A percentile compares a stretch with the other conserved stretches of the same genome.
phyloP scores from a whole-genome alignment of 169 alveolate genomes.

The Plasmodium fragile region DNA sequence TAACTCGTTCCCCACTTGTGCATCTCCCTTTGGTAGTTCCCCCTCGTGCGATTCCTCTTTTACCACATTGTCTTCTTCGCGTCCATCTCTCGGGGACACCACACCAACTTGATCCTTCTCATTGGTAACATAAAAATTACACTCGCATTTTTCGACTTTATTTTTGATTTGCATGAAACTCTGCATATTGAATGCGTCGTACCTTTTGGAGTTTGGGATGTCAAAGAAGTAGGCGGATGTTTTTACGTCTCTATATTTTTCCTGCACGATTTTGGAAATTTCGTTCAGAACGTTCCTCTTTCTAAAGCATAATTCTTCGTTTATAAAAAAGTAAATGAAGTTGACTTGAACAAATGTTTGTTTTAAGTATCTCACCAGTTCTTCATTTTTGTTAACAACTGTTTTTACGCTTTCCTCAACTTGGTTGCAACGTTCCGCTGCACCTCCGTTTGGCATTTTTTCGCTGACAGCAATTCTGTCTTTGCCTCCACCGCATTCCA shows the following conservation, averaged over 20 bases:
- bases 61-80: not conserved
- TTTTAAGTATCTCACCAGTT: conserved; percentile 17
- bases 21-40: not conserved
- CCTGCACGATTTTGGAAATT: conserved; percentile 11
- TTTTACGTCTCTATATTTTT: conserved; percentile 35
- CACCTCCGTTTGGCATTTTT: not conserved
- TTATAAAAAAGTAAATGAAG: conserved; percentile 47
- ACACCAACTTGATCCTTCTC: not conserved
- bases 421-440: not conserved
- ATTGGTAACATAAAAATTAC: not conserved
- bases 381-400: conserved; percentile 39
- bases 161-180: conserved; percentile 15
- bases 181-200: conserved; percentile 24
- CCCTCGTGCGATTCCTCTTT: not conserved
- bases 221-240: conserved; percentile 73
- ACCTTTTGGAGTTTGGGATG: conserved; percentile 8
- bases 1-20: not conserved
- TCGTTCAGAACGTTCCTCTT: conserved; percentile 17
- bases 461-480: not conserved
- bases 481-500: not conserved
- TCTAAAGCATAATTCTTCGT: conserved; percentile 45
- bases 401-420: conserved; percentile 1
- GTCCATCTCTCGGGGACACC: not conserved
- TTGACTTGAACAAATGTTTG: conserved; percentile 40
- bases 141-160: conserved; percentile 44